Evolutionary conservation across 2,329 filamentous ascomycete genomes (phyloP), one percentile per base, ranked within the genome.

Genomic region (Fusarium pseudograminearum): DNA sequence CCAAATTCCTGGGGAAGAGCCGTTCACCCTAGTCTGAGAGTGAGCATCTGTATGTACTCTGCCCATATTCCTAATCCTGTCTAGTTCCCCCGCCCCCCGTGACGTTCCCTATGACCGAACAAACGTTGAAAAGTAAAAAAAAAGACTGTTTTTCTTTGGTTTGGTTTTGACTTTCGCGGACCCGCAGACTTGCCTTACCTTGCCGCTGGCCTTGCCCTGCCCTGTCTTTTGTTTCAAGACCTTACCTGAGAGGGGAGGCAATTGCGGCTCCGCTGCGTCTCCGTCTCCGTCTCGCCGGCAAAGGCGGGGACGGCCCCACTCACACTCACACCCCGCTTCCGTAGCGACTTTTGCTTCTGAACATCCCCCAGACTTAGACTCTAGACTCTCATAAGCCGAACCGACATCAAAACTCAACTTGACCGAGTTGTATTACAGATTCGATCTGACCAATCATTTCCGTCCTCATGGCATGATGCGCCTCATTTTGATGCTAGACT

Each of bases 201-300:
- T 22, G 28, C 28, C 28, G 28, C 28, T 30, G 11, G 16, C 16
- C 47, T 11, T 48, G 22, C 11, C 52, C 30, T 55, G 30, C 20
- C 36, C 36, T 40, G 36, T 15, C 36, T 30, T 45, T 55, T n/a
- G n/a, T 42, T 42, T 42, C 9, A 9, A 24, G 20, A 16, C 40
- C 34, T 47, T 46, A 18, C 38, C 52, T 22, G 24, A 34, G 48
- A 26, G 24, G 34, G 48, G 33, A 41, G 46, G 26, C 51, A 56
- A 73, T 74, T 74, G 73, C 73, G 73, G 73, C 73, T 75, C 73
- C 73, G 73, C 73, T 73, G 73, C 73, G 69, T 67, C 67, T 75
- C 71, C 69, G 66, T 68, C 69, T 62, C 60, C 73, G 64, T 70
- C 71, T 61, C 59, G 69, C 71, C 69, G 73, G 69, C 50, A 54